A percentile compares a stretch with the other conserved stretches of the same genome.
Conservation (phyloP, 257 asterid species). For the Nicotiana tomentosiformis region DNA sequence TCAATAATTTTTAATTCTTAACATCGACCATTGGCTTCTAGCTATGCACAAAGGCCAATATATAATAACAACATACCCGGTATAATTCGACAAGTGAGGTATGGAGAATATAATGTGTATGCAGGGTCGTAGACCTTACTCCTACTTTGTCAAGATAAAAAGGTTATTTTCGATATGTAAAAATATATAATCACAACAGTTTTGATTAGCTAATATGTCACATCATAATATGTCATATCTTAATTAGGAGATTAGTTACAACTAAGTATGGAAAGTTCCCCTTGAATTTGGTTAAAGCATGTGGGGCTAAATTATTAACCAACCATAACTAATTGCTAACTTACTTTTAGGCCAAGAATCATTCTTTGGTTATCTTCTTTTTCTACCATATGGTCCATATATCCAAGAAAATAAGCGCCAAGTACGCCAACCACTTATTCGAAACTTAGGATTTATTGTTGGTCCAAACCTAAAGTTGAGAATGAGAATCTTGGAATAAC, state of each 20-base stretch:
- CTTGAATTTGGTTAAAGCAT: not conserved
- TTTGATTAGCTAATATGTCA: no score
- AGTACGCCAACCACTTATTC: slow-evolving; percentile 17
- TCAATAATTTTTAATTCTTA: not conserved
- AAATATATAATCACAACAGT: no score
- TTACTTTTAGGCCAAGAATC: no score
- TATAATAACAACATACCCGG: no score
- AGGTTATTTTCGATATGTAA: no score
- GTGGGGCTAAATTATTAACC: not conserved
- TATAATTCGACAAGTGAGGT: no score
- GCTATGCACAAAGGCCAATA: not conserved
- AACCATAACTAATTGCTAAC: not conserved
- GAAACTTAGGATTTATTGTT: not conserved
- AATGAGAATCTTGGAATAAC: fast-evolving
- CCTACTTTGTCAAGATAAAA: no score
- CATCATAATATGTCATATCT: no score
- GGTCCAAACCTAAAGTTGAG: not conserved
- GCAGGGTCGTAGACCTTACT: no score
- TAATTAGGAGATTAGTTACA: not conserved
- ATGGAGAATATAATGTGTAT: no score
- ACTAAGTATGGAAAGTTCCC: not conserved
- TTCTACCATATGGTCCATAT: slow-evolving; percentile 5
- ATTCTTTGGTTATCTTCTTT: slow-evolving; percentile 10
- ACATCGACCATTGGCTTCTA: not conserved
- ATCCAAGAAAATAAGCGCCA: no score